Evolutionary conservation across 2,329 filamentous ascomycete genomes (phyloP), one percentile per base, ranked within the genome.

Genomic region (Fusarium clavum): DNA sequence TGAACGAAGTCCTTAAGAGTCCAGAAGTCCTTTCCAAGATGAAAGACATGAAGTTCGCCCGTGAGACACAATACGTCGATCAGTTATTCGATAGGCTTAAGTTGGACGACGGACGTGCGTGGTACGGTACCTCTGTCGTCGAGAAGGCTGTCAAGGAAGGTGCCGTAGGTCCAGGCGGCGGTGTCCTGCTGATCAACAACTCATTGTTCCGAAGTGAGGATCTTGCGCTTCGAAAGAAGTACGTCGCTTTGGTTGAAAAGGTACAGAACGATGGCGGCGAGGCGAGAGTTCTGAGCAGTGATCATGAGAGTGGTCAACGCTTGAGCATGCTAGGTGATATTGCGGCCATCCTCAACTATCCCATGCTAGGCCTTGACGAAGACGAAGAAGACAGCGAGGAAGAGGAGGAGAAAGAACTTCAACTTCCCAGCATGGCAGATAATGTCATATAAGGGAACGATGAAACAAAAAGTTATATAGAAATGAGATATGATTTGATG

Each of bases 291-390:
- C 81, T 98, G 29, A 98, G 95, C 79, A 94, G 92, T 75, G 92
- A 97, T 76, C 95, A 98, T 79, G 95, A 98, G 83, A 98, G 94
- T 78, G 96, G 96, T 1, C 91, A 92, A 82, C 85, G 94, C 64
- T 81, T 99, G 16, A 93, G 94, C 71, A 92, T 90, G 14, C 79
- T 98, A 64, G 94, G 96, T 2, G 92, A 94, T 20, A 91, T 99
- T 67, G 96, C 95, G 18, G 94, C 94, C 3, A 91, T 98, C 29
- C 82, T 98, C 69, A 98, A 95, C 14, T 99, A 94, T 78, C 94
- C 96, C 0, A 86, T 98, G 40, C 82, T 88, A 20, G 94, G 97
- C 71, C 83, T 97, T 46, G 93, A 97, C 68, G 91, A 94, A 34
- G 90, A 91, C 4, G 89, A 83, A 10, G 83, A 83, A 8, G 82